A percentile compares a stretch with the other conserved stretches of the same genome.
Evolutionary conservation across 768 basidiomycete genomes (phyloP).

Genomic region (Russula abietina): DNA sequence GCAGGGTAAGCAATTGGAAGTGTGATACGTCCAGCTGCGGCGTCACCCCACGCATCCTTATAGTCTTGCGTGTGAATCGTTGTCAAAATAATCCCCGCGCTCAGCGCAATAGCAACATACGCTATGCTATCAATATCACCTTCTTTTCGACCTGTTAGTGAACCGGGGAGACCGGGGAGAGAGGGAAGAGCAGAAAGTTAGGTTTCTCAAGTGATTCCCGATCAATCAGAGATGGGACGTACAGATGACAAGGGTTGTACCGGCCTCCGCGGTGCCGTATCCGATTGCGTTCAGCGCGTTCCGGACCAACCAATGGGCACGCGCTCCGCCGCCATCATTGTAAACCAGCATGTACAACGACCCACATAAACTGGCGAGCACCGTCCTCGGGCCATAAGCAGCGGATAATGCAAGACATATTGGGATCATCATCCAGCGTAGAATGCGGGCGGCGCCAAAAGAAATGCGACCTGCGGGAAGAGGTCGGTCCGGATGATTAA

Average conservation of each 20-base stretch:
- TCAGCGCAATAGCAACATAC: constrained; percentile 33
- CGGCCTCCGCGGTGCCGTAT: constrained; percentile 35
- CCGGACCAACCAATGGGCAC: constrained; percentile 33
- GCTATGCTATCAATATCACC: constrained; percentile 30
- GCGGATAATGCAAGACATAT: constrained; percentile 28
- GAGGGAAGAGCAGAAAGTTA: background rate
- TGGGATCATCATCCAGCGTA: constrained; percentile 31
- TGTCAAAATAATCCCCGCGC: constrained; percentile 37
- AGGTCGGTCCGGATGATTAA: constrained; percentile 33
- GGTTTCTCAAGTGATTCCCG: background rate
- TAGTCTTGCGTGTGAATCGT: constrained; percentile 49
- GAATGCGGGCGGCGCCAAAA: constrained; percentile 19
- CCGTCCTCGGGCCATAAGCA: constrained; percentile 21
- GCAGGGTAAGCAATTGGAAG: constrained; percentile 41
- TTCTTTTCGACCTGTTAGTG: constrained; percentile 3
- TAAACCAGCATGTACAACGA: constrained; percentile 25
- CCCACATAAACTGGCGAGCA: constrained; percentile 22
- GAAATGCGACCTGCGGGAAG: constrained; percentile 31
- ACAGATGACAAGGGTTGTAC: constrained; percentile 36
- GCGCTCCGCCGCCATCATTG: constrained; percentile 27
- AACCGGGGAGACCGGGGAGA: too few species aligned
- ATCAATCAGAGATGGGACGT: constrained; percentile 9
- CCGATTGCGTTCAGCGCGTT: constrained; percentile 34
- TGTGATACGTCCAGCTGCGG: constrained; percentile 35
- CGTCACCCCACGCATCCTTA: constrained; percentile 40